Base-by-base conservation (phyloP, 2,329 filamentous ascomycete species). In the Aspergillus tanneri region DNA sequence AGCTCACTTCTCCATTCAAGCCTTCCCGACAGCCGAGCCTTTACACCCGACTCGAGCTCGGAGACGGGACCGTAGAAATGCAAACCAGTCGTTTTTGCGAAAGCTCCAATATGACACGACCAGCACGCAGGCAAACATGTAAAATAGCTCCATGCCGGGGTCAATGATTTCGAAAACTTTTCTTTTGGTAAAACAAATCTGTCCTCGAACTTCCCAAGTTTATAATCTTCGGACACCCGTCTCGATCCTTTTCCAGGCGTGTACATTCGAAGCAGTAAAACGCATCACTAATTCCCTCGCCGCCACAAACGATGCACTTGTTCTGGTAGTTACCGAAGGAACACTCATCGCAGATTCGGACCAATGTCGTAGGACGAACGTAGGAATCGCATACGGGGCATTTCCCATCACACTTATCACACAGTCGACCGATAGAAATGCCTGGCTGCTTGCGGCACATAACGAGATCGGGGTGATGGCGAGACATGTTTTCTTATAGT, bases 181-280 rank as follows among this genome's bases (percentile, higher is more conserved):
- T 88, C 71, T 88, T 87, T 72, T 87, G 83, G 68, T 86, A 84
- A 60, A 85, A 83, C 73, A 97, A 79, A 80, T 99, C 93, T 65
- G 93, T 99, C 74, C 93, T 84, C 50, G 87, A 93, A 77, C 88
- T 95, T 34, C 93, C 93, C 66, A 99, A 74, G 69, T 99, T 99
- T 68, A 99, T 97, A 72, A 99, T 99, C 83, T 99, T 99, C 45
- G 93, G 93, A 72, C 93, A 99, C 2, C 93, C 93, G 68, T 99
- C 93, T 52, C 93, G 80, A 69, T 99, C 93, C 74, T 97, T 99
- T 71, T 99, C 93, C 12, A 99, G 76, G 6, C 93, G 82, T 50
- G 93, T 99, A 71, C 93, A 99, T 74, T 99, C 93, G 68, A 97
- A 97, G 78, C 93, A 99, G 77, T 99, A 99, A 73, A 97, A 97